Conservation (phyloP, 169 alveolate species). For the Plasmodium vivax region DNA sequence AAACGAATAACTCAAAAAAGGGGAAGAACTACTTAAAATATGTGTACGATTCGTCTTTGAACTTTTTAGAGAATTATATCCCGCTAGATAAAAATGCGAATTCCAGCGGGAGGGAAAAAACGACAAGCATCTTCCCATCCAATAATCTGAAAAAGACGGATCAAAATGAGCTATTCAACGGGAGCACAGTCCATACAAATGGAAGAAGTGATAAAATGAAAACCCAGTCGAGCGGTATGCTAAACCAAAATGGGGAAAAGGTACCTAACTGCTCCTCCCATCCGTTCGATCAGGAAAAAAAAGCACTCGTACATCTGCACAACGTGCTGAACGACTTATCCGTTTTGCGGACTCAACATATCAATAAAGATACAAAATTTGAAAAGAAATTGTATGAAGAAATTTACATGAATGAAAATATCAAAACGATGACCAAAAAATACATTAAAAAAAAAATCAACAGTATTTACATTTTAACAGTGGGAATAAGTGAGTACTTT, state of each 20-base stretch:
- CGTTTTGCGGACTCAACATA: conserved; percentile 11
- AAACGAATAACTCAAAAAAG: conserved; percentile 32
- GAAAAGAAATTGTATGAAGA: conserved; percentile 71
- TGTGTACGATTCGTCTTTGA: conserved; percentile 42
- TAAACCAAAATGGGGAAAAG: background rate
- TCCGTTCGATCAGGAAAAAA: background rate
- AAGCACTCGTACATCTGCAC: background rate
- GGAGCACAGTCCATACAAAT: background rate
- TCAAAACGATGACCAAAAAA: conserved; percentile 36
- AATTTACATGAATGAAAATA: conserved; percentile 67
- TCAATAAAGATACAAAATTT: conserved; percentile 30
- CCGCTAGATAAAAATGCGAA: conserved; percentile 38
- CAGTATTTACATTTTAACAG: conserved; percentile 65
- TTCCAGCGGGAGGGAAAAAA: background rate
- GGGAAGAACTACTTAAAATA: conserved; percentile 32
- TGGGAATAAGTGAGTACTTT: conserved; percentile 74
- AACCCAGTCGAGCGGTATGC: background rate
- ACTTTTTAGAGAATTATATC: conserved; percentile 46
- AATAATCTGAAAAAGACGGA: background rate
- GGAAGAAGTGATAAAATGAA: background rate
- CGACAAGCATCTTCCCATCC: background rate
- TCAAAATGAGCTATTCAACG: background rate
- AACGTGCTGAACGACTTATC: conserved; percentile 33
- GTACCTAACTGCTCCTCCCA: background rate
- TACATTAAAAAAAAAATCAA: conserved; percentile 61